phyloP scores from a whole-genome alignment of 306 rosid genomes.

The Quercus gilva region DNA sequence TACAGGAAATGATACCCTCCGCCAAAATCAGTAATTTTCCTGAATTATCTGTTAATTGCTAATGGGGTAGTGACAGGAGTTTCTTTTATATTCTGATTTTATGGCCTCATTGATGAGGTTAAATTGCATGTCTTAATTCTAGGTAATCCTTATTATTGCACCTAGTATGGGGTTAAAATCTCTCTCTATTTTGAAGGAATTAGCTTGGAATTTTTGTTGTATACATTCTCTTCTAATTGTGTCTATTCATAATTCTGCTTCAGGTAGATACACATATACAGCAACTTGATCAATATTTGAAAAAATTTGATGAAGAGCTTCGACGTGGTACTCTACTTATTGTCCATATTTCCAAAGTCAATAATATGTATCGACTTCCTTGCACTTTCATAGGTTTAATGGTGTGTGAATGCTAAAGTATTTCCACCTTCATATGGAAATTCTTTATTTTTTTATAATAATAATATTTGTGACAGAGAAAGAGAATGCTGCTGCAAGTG shows the following conservation, averaged over 20 bases:
- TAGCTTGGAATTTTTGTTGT: not conserved
- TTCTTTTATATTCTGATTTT: not conserved
- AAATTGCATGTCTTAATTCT: not conserved
- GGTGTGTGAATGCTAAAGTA: not conserved
- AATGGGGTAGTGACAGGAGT: not conserved
- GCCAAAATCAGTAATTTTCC: not conserved
- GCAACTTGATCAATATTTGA: conserved; percentile 94
- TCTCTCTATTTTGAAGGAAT: not conserved
- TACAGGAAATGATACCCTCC: not conserved
- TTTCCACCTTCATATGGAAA: conserved; percentile 4
- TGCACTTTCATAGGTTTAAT: not conserved
- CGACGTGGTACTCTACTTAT: conserved; percentile 62
- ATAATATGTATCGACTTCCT: not conserved
- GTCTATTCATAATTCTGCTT: conserved; percentile 30
- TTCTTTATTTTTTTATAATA: not conserved
- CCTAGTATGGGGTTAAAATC: not conserved
- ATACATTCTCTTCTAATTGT: conserved; percentile 7
- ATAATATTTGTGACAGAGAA: conserved; percentile 51
- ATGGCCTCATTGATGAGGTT: not conserved
- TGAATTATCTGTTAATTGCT: not conserved
- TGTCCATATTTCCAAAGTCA: conserved; percentile 12
- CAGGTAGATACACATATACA: conserved; percentile 93
- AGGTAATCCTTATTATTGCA: not conserved
- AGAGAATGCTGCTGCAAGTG: conserved; percentile 50
- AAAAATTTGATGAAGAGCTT: conserved; percentile 76